Evolutionary conservation across 75 land plant species (phyloP).

Genomic region (Sequoiadendron giganteum): DNA sequence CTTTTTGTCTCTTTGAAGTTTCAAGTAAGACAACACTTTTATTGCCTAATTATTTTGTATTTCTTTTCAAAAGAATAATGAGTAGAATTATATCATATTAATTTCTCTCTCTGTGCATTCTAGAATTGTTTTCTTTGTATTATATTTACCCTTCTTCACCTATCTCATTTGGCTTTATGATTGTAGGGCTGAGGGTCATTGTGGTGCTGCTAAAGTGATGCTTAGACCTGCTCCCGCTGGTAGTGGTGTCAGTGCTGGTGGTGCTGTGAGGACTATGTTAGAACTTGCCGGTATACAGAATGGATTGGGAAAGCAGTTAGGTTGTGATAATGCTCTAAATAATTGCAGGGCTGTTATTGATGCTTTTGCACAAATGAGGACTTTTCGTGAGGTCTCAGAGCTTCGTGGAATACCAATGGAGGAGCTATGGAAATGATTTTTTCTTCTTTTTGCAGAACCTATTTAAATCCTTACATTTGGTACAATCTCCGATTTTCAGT

Average conservation of each 20-base stretch:
- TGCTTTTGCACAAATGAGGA: conserved; percentile 74
- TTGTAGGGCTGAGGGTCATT: conserved; percentile 77
- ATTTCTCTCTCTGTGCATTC: not conserved
- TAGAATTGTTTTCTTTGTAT: not conserved
- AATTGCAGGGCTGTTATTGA: conserved; percentile 91
- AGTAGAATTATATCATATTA: not conserved
- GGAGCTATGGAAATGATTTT: conserved; percentile 88
- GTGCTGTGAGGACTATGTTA: conserved; percentile 81
- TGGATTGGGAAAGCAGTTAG: conserved; percentile 90
- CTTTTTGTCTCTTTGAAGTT: not conserved
- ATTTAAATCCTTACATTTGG: not conserved
- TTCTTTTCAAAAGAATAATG: not conserved
- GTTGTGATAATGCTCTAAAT: conserved; percentile 94
- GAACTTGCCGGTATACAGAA: conserved; percentile 98
- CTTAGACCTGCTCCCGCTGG: conserved; percentile 94
- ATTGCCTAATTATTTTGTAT: not conserved
- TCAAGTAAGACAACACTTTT: not conserved
- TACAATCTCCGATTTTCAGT: not conserved
- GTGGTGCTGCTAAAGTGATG: conserved; percentile 98
- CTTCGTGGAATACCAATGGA: conserved; percentile 95
- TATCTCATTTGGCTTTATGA: conserved; percentile 3
- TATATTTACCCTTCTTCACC: not conserved
- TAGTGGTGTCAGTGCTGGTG: conserved; percentile 99
- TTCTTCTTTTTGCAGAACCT: not conserved
- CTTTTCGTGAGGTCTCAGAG: conserved; percentile 77